Evolutionary conservation across 2,329 filamentous ascomycete species (phyloP).

Genomic region (Calonectria leucothoes): DNA sequence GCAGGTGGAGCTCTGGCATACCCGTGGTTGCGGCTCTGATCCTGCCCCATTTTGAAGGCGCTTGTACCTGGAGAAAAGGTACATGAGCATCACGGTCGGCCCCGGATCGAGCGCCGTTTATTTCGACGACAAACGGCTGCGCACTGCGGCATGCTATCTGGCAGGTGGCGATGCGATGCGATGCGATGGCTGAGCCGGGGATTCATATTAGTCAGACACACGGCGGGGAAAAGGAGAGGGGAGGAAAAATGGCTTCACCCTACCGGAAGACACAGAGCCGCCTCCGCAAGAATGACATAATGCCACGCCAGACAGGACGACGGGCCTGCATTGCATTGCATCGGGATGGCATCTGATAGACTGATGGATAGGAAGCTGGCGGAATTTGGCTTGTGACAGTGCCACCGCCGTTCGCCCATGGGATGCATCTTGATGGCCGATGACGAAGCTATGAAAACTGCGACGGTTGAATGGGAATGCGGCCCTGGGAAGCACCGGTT

Average conservation of each 20-base stretch:
- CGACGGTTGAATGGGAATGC: background rate
- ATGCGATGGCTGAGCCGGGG: background rate
- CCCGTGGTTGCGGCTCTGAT: constrained; percentile 44
- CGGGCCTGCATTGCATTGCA: background rate
- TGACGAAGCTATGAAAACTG: background rate
- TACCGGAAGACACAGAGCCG: background rate
- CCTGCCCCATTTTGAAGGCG: constrained; percentile 31
- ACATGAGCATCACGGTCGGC: constrained; percentile 9
- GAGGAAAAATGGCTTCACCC: constrained; percentile 4
- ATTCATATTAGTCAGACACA: background rate
- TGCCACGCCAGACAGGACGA: background rate
- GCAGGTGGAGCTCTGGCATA: constrained; percentile 42
- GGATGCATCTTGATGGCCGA: background rate
- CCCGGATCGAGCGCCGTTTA: constrained; percentile 4
- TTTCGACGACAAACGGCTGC: background rate
- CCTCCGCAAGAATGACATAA: background rate
- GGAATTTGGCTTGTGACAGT: background rate
- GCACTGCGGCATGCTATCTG: background rate
- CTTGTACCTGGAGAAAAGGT: constrained; percentile 24
- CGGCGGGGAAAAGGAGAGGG: constrained; percentile 4
- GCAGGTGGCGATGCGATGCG: constrained; percentile 8
- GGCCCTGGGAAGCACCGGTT: background rate
- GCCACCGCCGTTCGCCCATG: background rate
- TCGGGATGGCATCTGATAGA: background rate
- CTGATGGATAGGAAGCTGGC: background rate